Evolutionary conservation across 257 asterid genomes (phyloP), one percentile per base, ranked within the genome.

Genomic region (Scutellaria baicalensis): DNA sequence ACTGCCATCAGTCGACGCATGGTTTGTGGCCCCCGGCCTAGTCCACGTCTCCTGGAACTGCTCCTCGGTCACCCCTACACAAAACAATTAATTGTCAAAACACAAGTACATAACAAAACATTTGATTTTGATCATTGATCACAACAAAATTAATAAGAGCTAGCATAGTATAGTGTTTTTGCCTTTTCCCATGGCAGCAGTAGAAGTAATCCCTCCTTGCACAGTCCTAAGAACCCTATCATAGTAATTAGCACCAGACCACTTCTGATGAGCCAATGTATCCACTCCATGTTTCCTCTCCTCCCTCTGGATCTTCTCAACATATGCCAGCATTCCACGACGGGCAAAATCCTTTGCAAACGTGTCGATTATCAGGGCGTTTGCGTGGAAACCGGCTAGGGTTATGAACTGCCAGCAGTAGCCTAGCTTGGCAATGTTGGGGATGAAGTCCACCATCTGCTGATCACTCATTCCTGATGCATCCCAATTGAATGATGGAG

Each of bases 161-260:
- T n/a, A n/a, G n/a, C n/a, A n/a, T n/a, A n/a, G n/a, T n/a, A n/a
- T 27, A n/a, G 27, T 6, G 50, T 8, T 13, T 40, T 66, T 73
- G 72, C 97, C 99, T 91, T 86, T 94, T 50, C 98, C 99, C 98
- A 94, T 91, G 14, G 99, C 97, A 27, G 97, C 99, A 67, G 97
- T 94, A 0, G 99, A 94, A 45, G 96, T 89, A 52, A 91, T 86
- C 54, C 99, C 99, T 31, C 99, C 97, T 75, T 94, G 99, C 65
- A 94, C 99, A 35, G 95, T 88, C 82, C 93, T 85, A 12, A 94
- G 90, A 36, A 94, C 96, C 47, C 89, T 83, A 31, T 94, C 99
- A 64, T 94, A 91, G 82, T 91, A 91, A 81, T 91, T 94, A 4
- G 97, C 99, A 12, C 97, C 99, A 36, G 97, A 94, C 99, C 99